Percentiles rank a stretch among this genome's conserved stretches.
Evolutionary conservation across 208 protist genomes (phyloP).

Genomic region (Wallacemonas sp.): DNA sequence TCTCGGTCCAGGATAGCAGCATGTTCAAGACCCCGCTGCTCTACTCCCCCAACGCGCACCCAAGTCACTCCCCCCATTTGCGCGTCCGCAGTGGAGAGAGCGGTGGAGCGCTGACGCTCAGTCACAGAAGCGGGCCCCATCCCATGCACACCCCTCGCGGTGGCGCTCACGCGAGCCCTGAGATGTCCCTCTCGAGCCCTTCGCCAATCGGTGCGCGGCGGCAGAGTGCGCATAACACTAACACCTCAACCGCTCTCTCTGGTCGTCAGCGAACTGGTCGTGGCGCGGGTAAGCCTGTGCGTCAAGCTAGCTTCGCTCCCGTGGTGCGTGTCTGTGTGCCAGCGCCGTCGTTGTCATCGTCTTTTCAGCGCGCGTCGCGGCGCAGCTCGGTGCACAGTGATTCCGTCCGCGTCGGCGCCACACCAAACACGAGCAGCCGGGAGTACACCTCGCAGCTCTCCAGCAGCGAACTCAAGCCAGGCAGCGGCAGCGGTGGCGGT

Average conservation of each 20-base stretch:
- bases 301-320: no score
- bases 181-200: background rate
- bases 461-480: no score
- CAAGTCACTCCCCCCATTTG: background rate
- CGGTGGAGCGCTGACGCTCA: background rate
- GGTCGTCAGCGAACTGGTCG: conserved; percentile 4
- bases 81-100: conserved; percentile 7
- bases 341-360: no score
- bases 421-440: background rate
- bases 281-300: no score
- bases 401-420: background rate
- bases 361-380: no score
- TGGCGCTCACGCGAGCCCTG: background rate
- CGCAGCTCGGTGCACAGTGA: conserved; percentile 21
- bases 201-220: conserved; percentile 6
- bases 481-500: background rate
- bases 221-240: no score
- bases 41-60: background rate
- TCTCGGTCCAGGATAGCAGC: conserved; percentile 15
- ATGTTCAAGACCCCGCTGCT: conserved; percentile 28
- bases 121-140: conserved; percentile 7
- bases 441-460: background rate
- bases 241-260: no score
- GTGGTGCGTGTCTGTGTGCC: no score
- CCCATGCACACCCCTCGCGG: background rate